Base-by-base conservation (phyloP, 257 asterid species). In the Rubia yunnanensis region DNA sequence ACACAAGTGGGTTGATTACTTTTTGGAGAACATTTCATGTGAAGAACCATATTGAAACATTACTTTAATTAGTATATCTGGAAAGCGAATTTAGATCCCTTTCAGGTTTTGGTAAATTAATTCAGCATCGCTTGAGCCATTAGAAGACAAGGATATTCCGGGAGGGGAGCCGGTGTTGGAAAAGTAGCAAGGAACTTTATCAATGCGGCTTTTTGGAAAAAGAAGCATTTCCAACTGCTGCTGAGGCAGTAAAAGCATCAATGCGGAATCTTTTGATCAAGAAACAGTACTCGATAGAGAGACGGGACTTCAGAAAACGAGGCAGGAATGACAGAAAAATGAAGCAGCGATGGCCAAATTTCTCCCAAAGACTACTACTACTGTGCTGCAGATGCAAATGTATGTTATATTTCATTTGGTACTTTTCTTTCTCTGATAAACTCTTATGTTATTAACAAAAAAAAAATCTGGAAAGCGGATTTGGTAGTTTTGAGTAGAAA, bases 211-310 rank as follows among this genome's bases (percentile, higher is more conserved):
- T n/a, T n/a, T n/a, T 89, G 0, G 90, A 87, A 18, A 80, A 82
- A 73, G 88, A 82, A 70, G 94, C 82, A 7, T 80, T 86, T 44
- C 64, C 86, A 0, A 48, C 81, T 26, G 91, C 96, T 30, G 90
- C 96, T 7, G 92, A 82, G 68, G 92, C 97, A 5, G 92, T 94
- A 35, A 86, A 88, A 81, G 78, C 80, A 0, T 82, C 97, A 8
- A 84, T 90, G 92, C 81, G 88, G 59, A 94, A 86, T 82, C 82
- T 88, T 61, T 78, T 94, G 56, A 86, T 88, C 78, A 94, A 94
- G 88, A 90, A 94, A 79, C 90, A 86, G 56, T 89, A 85, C 80
- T 78, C 96, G 36, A 63, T 69, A 0, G 96, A 89, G 60, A 81
- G 85, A 60, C 81, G 96, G 7, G 96, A 92, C 70, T 26, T 78